phyloP scores from a whole-genome alignment of 345 rosid species.

The Eucalyptus regnans region DNA sequence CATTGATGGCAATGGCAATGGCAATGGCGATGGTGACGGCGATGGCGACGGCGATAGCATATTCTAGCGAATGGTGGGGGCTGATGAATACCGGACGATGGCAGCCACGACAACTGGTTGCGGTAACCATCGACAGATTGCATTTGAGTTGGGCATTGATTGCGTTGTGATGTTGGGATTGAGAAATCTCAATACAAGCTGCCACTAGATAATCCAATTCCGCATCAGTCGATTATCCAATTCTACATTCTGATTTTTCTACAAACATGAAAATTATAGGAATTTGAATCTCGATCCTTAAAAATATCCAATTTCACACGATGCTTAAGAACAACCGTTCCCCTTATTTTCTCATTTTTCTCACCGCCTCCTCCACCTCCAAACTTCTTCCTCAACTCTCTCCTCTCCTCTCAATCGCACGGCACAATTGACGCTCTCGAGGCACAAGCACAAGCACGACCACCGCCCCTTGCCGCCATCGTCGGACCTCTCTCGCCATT shows the following conservation, averaged over 20 bases:
- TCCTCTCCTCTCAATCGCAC: neutral
- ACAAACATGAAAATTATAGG: neutral
- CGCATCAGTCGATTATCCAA: neutral
- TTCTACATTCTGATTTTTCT: neutral
- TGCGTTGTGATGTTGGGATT: rapidly evolving
- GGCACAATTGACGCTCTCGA: neutral
- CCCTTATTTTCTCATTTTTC: neutral
- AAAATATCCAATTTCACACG: neutral
- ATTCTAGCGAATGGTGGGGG: no score
- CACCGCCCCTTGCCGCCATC: neutral
- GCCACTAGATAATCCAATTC: neutral
- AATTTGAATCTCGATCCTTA: neutral
- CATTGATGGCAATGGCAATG: neutral
- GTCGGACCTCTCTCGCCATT: neutral
- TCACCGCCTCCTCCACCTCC: neutral
- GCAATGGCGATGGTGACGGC: no score
- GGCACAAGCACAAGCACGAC: no score
- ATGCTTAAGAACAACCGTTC: rapidly evolving
- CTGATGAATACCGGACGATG: no score
- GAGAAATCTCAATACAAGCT: neutral
- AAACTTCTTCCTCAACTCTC: neutral
- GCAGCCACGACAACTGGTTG: no score
- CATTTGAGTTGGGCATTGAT: no score
- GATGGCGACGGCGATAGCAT: neutral
- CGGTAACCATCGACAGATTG: rapidly evolving